Evolutionary conservation across 2,329 filamentous ascomycete genomes (phyloP), one percentile per base, ranked within the genome.

Genomic region (Aureobasidium sp.): DNA sequence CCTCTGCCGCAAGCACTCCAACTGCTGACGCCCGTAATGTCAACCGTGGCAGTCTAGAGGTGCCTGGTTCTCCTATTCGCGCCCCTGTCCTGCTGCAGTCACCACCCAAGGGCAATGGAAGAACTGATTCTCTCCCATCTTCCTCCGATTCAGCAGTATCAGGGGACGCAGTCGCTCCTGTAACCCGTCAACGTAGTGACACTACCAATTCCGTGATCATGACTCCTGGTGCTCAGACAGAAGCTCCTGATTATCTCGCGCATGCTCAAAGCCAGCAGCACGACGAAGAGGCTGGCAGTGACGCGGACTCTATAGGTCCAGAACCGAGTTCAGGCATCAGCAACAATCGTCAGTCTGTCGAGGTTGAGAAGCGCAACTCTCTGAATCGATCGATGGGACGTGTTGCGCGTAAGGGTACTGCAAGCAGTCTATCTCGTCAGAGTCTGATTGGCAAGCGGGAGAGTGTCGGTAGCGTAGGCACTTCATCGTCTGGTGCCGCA

Each of bases 41-140:
- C 76, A 64, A 78, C 72, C 62, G 83, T 80, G 69, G 73, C 84
- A 94, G 90, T 70, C 82, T 97, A 2, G 91, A 96, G 68, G 91
- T 97, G 3, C 92, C 92, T 3, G 82, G 77, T 63, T 79, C 82
- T 16, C 65, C 65, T n/a, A 42, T 52, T 8, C 62, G 61, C 34
- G 62, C 63, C 30, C 37, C 61, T 5, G 49, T 63, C 27, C 50
- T 49, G 11, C 62, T 41, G 48, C 53, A 50, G 45, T 52, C 45
- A 27, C 50, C 53, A 41, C 45, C 42, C 16, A 61, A 62, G 27
- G 25, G n/a, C 15, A 62, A 45, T 48, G 58, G 53, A 48, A 58
- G 25, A 53, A 58, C 53, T 36, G 58, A 39, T 27, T 59, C 61
- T 47, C 10, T 45, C 29, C 45, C 42, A 25, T 41, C 53, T 25